Percentiles rank a stretch among this genome's conserved stretches.
These are phyloP conservation scores for Ceratocystis destructans DNA, from an alignment of 2,329 filamentous ascomycete species.

Conservation along the genomic window DNA sequence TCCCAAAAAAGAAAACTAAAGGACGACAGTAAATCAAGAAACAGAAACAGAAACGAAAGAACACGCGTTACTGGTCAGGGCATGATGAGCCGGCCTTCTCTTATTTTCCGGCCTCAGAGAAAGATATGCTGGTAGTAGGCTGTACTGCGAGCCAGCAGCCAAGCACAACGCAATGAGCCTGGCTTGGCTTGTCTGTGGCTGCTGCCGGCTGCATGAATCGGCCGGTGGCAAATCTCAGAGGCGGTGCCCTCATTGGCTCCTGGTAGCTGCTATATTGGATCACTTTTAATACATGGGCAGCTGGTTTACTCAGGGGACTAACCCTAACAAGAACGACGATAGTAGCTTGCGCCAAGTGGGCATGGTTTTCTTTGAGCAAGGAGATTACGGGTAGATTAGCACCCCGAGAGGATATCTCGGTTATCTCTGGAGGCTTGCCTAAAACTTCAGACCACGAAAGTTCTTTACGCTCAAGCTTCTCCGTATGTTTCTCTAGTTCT, in stretches of 20 bases:
- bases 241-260: background rate
- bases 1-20: background rate
- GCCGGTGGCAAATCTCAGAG: background rate
- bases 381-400: background rate
- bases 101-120: background rate
- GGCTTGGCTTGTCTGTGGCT: background rate
- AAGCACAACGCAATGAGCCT: background rate
- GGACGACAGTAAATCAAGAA: background rate
- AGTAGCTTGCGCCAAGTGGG: background rate
- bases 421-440: background rate
- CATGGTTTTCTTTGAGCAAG: background rate
- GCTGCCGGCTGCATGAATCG: background rate
- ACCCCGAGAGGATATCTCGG: background rate
- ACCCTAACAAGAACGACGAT: background rate
- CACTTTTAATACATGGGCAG: background rate
- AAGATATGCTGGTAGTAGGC: background rate
- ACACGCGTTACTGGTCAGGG: background rate
- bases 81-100: background rate
- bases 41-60: constrained; percentile 1
- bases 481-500: background rate
- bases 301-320: background rate
- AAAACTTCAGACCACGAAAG: background rate
- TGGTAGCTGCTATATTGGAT: background rate
- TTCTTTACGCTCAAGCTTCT: background rate
- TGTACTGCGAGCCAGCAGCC: background rate